phyloP scores from a whole-genome alignment of 805 yeast genomes.

The Saccharomyces paradoxus region DNA sequence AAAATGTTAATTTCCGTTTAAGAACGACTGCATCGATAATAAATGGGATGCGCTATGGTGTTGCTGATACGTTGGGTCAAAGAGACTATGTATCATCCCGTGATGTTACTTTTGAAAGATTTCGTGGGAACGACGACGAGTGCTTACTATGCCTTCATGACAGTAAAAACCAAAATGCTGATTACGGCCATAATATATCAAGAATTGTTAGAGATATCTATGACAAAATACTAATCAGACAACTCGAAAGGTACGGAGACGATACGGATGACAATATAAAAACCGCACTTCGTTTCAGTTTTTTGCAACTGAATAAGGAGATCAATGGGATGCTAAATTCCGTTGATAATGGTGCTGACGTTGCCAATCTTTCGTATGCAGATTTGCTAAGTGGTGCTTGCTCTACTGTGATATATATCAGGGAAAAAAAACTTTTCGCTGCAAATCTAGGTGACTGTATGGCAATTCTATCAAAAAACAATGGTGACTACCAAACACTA shows the following conservation, averaged over 20 bases:
- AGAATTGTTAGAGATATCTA: slow-evolving; percentile 65
- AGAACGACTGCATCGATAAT: slow-evolving; percentile 82
- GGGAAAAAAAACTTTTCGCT: slow-evolving; percentile 59
- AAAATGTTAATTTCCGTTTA: slow-evolving; percentile 69
- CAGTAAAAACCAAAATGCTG: slow-evolving; percentile 51
- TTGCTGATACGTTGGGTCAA: slow-evolving; percentile 77
- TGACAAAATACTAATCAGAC: slow-evolving; percentile 53
- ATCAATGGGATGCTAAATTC: slow-evolving; percentile 47
- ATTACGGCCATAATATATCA: slow-evolving; percentile 57
- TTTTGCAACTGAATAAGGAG: slow-evolving; percentile 71
- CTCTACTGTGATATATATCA: slow-evolving; percentile 71
- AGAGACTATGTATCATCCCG: slow-evolving; percentile 59
- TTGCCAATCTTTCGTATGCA: slow-evolving; percentile 43
- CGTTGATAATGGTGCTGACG: slow-evolving; percentile 43
- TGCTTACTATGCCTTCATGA: slow-evolving; percentile 76
- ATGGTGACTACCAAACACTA: slow-evolving; percentile 69
- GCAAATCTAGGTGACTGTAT: slow-evolving; percentile 90
- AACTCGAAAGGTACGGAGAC: slow-evolving; percentile 33
- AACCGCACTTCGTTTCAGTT: slow-evolving; percentile 76
- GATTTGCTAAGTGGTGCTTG: slow-evolving; percentile 81
- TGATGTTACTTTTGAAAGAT: slow-evolving; percentile 80
- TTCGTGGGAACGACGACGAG: slow-evolving; percentile 79
- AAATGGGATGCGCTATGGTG: slow-evolving; percentile 76
- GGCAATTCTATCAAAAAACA: slow-evolving; percentile 67
- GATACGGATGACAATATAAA: slow-evolving; percentile 43